Conservation (phyloP, 345 rosid species). For the Crucihimalaya himalaica region DNA sequence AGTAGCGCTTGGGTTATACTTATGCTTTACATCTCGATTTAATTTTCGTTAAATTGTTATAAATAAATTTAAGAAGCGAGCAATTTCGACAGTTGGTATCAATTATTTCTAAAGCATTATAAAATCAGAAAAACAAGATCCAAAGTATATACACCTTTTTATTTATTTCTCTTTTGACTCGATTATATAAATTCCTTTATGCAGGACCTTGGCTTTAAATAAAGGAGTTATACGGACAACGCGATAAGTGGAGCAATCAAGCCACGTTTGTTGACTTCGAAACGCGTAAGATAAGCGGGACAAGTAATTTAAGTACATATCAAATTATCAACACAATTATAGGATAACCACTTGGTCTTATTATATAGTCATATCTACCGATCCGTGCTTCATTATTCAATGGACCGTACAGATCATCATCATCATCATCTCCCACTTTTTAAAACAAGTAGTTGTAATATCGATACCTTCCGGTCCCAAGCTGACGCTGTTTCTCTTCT, state of each 20-base stretch:
- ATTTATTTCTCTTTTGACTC: too few relatives aligned
- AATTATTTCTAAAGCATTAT: neutral
- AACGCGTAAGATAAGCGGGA: slow-evolving; percentile 35
- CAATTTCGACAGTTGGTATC: too few relatives aligned
- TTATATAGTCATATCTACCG: slow-evolving; percentile 1
- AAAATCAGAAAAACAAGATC: neutral
- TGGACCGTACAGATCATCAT: slow-evolving; percentile 30
- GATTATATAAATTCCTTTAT: too few relatives aligned
- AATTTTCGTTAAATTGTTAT: too few relatives aligned
- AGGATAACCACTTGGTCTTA: slow-evolving; percentile 30
- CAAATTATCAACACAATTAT: neutral
- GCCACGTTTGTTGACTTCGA: slow-evolving; percentile 24
- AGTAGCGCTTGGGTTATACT: too few relatives aligned
- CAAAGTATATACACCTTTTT: neutral
- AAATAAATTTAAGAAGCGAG: too few relatives aligned
- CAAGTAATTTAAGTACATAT: slow-evolving; percentile 19
- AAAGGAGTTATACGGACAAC: neutral
- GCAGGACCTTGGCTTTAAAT: too few relatives aligned
- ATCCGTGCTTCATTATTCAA: slow-evolving; percentile 7
- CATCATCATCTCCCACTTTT: slow-evolving; percentile 18
- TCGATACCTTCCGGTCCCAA: neutral
- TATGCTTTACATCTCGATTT: too few relatives aligned
- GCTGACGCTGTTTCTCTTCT: slow-evolving; percentile 7
- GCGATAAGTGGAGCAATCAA: slow-evolving; percentile 25
- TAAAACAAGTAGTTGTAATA: slow-evolving; percentile 14